These are phyloP conservation scores for Ophiocordyceps unilateralis DNA, from an alignment of 2,329 filamentous ascomycete species.

Conservation along the genomic window DNA sequence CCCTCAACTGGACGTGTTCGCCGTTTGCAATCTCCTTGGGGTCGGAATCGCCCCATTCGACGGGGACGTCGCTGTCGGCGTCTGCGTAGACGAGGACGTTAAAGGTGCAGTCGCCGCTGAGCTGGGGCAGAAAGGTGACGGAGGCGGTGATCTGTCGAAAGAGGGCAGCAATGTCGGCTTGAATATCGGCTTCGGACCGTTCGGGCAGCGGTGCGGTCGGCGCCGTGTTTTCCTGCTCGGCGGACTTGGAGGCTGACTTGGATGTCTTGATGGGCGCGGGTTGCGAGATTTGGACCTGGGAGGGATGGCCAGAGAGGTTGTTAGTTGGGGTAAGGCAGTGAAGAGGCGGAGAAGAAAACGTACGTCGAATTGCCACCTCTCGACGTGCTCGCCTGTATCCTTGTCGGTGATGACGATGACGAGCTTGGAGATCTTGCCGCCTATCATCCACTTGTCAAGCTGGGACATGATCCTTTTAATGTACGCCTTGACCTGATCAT, in stretches of 20 bases:
- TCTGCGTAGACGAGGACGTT: conserved; percentile 97
- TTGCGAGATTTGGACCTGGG: conserved; percentile 10
- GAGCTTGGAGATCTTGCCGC: conserved; percentile 91
- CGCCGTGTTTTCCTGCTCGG: conserved; percentile 55
- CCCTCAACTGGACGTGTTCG: conserved; percentile 86
- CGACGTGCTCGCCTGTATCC: conserved; percentile 88
- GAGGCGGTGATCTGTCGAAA: conserved; percentile 97
- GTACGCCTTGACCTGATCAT: conserved; percentile 97
- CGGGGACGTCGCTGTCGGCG: conserved; percentile 85
- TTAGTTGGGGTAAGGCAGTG: neutral
- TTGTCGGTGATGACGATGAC: conserved; percentile 95
- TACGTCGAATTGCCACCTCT: conserved; percentile 97
- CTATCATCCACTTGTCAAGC: conserved; percentile 93
- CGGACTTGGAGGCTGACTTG: conserved; percentile 25
- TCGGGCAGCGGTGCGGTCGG: conserved; percentile 25
- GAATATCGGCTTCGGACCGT: conserved; percentile 87
- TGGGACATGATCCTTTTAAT: conserved; percentile 99
- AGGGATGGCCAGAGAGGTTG: conserved; percentile 3
- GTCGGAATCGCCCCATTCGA: conserved; percentile 97
- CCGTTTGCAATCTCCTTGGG: conserved; percentile 91
- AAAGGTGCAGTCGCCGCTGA: conserved; percentile 84
- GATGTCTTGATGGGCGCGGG: conserved; percentile 19
- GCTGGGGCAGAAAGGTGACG: conserved; percentile 88
- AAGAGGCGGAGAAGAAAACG: conserved; percentile 5
- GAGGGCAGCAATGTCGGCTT: conserved; percentile 87